Conservation (phyloP, 768 basidiomycete genomes). For the Boletus reticulatus region DNA sequence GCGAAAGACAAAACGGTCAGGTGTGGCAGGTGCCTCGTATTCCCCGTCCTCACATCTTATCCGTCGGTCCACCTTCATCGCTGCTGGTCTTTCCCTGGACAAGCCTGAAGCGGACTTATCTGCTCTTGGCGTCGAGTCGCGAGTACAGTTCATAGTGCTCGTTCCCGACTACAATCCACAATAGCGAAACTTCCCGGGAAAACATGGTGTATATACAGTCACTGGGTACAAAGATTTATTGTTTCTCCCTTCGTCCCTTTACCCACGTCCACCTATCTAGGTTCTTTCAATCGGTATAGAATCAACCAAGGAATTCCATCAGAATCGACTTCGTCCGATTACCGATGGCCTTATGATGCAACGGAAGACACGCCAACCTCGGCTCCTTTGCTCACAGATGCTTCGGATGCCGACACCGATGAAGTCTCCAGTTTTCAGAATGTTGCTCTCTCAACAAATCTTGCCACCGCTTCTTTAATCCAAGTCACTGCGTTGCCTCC, state of each 20-base stretch:
- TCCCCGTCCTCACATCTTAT: constrained; percentile 73
- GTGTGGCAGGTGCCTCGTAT: constrained; percentile 67
- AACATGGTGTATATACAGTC: constrained; percentile 21
- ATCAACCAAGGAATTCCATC: constrained; percentile 16
- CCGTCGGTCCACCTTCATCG: constrained; percentile 76
- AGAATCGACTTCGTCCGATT: constrained; percentile 27
- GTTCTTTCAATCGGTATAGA: constrained; percentile 4
- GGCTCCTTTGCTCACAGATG: constrained; percentile 4
- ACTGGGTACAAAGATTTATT: constrained; percentile 11
- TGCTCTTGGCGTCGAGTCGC: constrained; percentile 59
- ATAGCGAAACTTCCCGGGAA: constrained; percentile 5
- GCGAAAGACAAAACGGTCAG: constrained; percentile 70
- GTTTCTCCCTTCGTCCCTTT: background rate
- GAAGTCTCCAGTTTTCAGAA: background rate
- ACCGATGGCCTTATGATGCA: constrained; percentile 39
- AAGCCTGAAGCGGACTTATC: constrained; percentile 57
- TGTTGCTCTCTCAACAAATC: constrained; percentile 5
- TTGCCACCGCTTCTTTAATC: constrained; percentile 22
- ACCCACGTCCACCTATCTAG: constrained; percentile 7
- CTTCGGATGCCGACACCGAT: background rate
- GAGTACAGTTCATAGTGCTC: constrained; percentile 41
- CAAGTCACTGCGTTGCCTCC: constrained; percentile 36
- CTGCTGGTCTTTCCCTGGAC: constrained; percentile 70
- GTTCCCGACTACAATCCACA: constrained; percentile 37
- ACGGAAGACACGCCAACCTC: constrained; percentile 20